These are phyloP conservation scores for Alternaria arbusti DNA, from an alignment of 2,329 filamentous ascomycete species.

Conservation along the genomic window DNA sequence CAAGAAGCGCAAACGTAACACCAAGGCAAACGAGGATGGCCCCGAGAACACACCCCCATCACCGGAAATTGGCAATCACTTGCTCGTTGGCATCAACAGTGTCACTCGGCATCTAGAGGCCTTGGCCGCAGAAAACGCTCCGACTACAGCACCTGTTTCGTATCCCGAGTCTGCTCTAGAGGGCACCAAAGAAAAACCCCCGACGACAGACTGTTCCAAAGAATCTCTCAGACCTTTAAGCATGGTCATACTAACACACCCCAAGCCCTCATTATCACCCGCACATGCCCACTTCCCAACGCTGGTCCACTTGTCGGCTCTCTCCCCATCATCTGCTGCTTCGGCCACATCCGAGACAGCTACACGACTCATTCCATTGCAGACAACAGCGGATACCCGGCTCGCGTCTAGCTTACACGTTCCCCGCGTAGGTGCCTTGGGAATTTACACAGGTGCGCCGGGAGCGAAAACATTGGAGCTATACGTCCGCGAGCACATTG, in stretches of 20 bases:
- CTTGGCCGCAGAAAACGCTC: slow-evolving; percentile 39
- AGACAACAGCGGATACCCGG: slow-evolving; percentile 64
- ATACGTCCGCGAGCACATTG: slow-evolving; percentile 61
- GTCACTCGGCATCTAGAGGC: slow-evolving; percentile 67
- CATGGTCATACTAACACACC: slow-evolving; percentile 43
- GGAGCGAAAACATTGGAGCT: slow-evolving; percentile 63
- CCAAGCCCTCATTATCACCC: slow-evolving; percentile 40
- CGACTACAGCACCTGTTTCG: slow-evolving; percentile 10
- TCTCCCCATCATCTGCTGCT: slow-evolving; percentile 1
- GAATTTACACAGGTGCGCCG: slow-evolving; percentile 63
- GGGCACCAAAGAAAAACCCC: not conserved
- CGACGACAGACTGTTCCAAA: not conserved
- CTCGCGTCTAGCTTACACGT: slow-evolving; percentile 65
- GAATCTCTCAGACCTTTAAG: slow-evolving; percentile 14
- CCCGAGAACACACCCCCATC: slow-evolving; percentile 51
- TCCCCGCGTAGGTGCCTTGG: slow-evolving; percentile 70
- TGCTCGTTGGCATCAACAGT: slow-evolving; percentile 70
- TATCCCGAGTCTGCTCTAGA: not conserved
- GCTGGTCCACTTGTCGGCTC: slow-evolving; percentile 34
- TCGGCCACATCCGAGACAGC: slow-evolving; percentile 30
- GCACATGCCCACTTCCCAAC: slow-evolving; percentile 45
- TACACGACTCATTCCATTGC: slow-evolving; percentile 68
- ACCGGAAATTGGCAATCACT: slow-evolving; percentile 55
- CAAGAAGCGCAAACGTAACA: slow-evolving; percentile 54
- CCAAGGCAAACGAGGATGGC: slow-evolving; percentile 3